Evolutionary conservation across 2,329 filamentous ascomycete genomes (phyloP), one percentile per base, ranked within the genome.

Genomic region (Diaporthe batatas): DNA sequence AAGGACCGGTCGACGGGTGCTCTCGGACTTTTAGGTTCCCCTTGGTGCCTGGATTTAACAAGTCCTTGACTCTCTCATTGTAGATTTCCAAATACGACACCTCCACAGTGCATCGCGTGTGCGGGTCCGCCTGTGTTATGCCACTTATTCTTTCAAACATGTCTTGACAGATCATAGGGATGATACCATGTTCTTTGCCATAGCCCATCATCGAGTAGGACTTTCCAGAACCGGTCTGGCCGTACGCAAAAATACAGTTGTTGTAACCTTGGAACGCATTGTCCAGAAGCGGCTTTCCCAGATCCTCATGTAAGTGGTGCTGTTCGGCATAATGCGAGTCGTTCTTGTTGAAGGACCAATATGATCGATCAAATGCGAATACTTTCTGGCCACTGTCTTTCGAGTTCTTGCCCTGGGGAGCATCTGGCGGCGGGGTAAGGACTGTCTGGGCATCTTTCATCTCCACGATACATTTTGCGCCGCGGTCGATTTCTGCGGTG

Each of bases 121-220:
- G 92, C 78, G 91, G 91, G 82, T 98, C 94, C 58, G 51, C 32
- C 77, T 87, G 81, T 77, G 93, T 89, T 78, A 96, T 86, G 64
- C 85, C 84, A 34, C 86, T 85, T 80, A 99, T 99, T 76, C 96
- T 89, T 80, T 92, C 90, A 82, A 99, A 99, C 95, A 99, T 98
- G 79, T 98, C 93, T 85, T 96, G 94, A 82, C 96, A 99, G 84
- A 99, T 99, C 79, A 91, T 93, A 58, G 97, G 96, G 75, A 98
- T 98, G 76, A 99, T 96, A 82, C 96, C 96, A 72, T 95, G 90
- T 80, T 99, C 96, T 79, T 96, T 93, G 70, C 96, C 96, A 84
- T 98, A 99, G 64, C 96, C 96, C 96, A 99, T 99, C 96, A 99
- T 99, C 42, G 95, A 98, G 83, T 99, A 99, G 21, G 95, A 98